Conservation (phyloP, 2,329 filamentous ascomycete species). For the Penicillium nordicum region DNA sequence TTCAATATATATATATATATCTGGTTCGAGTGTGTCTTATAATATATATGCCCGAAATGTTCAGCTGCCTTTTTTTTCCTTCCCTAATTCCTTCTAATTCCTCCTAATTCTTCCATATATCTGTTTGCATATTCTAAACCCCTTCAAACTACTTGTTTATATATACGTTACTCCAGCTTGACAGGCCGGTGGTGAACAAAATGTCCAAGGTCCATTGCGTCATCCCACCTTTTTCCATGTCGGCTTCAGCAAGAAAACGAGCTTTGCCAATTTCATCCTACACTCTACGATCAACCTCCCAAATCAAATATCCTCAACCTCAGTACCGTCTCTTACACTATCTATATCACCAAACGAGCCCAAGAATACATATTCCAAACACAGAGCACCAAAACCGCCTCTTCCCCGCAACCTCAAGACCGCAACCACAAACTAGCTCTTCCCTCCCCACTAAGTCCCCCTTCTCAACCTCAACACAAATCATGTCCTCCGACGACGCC, state of each 20-base stretch:
- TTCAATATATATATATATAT: background rate
- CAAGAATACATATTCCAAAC: background rate
- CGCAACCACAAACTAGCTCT: background rate
- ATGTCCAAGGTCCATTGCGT: constrained; percentile 25
- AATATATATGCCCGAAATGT: background rate
- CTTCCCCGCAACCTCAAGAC: constrained; percentile 11
- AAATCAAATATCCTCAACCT: background rate
- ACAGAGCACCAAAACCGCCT: background rate
- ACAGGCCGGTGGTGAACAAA: constrained; percentile 3
- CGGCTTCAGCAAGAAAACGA: constrained; percentile 5
- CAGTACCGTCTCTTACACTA: background rate
- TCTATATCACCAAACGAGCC: background rate
- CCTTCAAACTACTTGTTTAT: no score
- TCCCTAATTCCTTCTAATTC: background rate
- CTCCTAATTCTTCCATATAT: background rate
- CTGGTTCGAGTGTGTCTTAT: background rate
- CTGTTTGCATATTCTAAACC: no score
- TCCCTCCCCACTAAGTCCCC: constrained; percentile 4
- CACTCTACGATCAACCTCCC: background rate
- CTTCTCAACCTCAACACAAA: constrained; percentile 20
- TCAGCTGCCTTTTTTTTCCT: background rate
- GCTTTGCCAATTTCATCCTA: constrained; percentile 15
- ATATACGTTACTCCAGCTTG: background rate
- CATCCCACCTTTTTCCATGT: constrained; percentile 18
- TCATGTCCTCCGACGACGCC: constrained; percentile 65